Base-by-base conservation (phyloP, 1,139 yeast genomes). In the Arxiozyma bovina region DNA sequence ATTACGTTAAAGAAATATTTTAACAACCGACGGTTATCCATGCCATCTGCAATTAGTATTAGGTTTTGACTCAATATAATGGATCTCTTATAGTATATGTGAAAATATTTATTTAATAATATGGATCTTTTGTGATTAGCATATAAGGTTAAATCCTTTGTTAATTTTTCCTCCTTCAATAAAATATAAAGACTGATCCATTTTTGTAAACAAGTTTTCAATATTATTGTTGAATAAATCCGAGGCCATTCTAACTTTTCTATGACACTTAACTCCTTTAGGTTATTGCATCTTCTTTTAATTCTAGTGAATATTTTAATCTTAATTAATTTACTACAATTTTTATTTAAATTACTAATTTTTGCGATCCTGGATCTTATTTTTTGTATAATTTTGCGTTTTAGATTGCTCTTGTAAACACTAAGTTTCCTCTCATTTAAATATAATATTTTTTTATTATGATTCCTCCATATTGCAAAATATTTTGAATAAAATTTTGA, bases 1-100 rank as follows among this genome's bases (percentile, higher is more conserved):
- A 50, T 60, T 45, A 34, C 57, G 58, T 17, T 51, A 50, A 9
- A 61, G 27, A 30, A 38, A 58, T 1, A 21, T 48, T 12, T 58
- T 53, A 54, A 58, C 48, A 23, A 45, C 55, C 53, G 23, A 11
- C 53, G 42, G n/a, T 17, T 42, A 12, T 49, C 42, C 25, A 54
- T 21, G 1, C 34, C 38, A 44, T 50, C 38, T 15, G 55, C 53
- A 44, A 50, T 52, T 1, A 8, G 6, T 6, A 21, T 23, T 7
- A 48, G 40, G 12, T 50, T 15, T 5, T 38, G 27, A 17, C 18
- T 25, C 18, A 42, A 38, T 7, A 54, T 9, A 4, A 38, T 11
- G 20, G 17, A 52, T 30, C 27, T 50, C 17, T 21, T 48, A n/a
- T 22, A 30, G 27, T 30, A 41, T 15, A 54, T 11, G 15, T 34